Percentiles rank a stretch among this genome's conserved stretches.
Evolutionary conservation across 148 eudicot species (phyloP).

Genomic region (Rhododendron ferrugineum): DNA sequence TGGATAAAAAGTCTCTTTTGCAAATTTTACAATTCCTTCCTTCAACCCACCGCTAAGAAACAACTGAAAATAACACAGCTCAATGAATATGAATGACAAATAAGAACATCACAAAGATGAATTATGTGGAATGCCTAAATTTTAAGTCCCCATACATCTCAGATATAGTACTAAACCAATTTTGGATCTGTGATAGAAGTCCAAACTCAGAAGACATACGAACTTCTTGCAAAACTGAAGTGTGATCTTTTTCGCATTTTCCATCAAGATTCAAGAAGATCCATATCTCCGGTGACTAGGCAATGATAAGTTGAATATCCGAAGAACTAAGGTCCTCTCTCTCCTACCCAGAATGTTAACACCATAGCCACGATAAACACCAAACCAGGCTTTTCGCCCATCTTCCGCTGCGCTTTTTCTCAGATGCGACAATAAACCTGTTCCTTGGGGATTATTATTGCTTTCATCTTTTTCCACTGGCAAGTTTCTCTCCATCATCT

Average conservation of each 20-base stretch:
- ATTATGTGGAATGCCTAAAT: not conserved
- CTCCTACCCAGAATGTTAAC: not conserved
- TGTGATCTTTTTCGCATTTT: not conserved
- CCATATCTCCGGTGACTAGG: not conserved
- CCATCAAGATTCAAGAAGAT: not conserved
- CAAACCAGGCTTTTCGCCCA: not conserved
- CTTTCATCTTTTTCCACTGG: not conserved
- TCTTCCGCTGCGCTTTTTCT: not conserved
- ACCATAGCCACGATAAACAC: not conserved
- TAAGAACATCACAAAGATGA: not conserved
- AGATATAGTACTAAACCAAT: not conserved
- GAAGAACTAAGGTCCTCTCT: not conserved
- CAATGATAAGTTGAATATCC: not conserved
- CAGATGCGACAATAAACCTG: not conserved
- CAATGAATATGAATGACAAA: not conserved
- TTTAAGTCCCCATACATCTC: not conserved
- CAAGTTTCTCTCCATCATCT: not conserved
- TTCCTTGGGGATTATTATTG: not conserved
- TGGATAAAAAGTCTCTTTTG: not conserved
- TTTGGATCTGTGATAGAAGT: not conserved
- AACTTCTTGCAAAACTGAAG: not conserved
- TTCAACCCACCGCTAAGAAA: not conserved
- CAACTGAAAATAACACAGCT: not conserved
- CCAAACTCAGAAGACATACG: not conserved
- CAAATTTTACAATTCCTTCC: not conserved